Conservation (phyloP, 148 eudicot species). For the Chenopodium album region DNA sequence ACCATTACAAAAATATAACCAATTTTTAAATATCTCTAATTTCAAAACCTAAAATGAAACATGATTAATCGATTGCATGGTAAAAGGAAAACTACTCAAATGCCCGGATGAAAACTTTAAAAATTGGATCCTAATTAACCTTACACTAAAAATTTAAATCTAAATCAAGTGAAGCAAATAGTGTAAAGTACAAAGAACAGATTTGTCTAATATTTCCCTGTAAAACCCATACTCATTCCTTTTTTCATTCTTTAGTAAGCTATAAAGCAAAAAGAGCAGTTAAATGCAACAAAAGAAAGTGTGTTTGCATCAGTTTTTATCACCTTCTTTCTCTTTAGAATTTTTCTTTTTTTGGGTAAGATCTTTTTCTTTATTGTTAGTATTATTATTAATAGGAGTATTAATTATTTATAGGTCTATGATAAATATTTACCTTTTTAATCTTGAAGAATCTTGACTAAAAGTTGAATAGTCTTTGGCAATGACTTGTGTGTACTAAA, state of each 20-base stretch:
- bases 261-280: slow-evolving; percentile 10
- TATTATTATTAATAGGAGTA: neutral
- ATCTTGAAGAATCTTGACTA: slow-evolving; percentile 3
- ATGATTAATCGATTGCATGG: too few relatives aligned
- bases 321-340: too few relatives aligned
- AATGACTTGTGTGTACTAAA: neutral
- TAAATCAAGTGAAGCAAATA: neutral
- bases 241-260: slow-evolving; percentile 1
- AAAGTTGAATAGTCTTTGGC: slow-evolving; percentile 8
- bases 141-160: too few relatives aligned
- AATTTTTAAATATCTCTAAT: too few relatives aligned
- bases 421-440: neutral
- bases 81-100: too few relatives aligned
- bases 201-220: neutral
- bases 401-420: too few relatives aligned
- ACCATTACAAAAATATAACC: too few relatives aligned
- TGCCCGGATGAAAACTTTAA: neutral
- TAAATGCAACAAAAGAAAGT: neutral
- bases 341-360: neutral
- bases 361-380: neutral
- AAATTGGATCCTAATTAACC: neutral
- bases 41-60: too few relatives aligned
- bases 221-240: neutral
- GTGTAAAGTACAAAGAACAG: neutral
- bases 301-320: neutral